These are phyloP conservation scores for Chenopodium formosanum DNA, from an alignment of 148 eudicot genomes.

Conservation along the genomic window DNA sequence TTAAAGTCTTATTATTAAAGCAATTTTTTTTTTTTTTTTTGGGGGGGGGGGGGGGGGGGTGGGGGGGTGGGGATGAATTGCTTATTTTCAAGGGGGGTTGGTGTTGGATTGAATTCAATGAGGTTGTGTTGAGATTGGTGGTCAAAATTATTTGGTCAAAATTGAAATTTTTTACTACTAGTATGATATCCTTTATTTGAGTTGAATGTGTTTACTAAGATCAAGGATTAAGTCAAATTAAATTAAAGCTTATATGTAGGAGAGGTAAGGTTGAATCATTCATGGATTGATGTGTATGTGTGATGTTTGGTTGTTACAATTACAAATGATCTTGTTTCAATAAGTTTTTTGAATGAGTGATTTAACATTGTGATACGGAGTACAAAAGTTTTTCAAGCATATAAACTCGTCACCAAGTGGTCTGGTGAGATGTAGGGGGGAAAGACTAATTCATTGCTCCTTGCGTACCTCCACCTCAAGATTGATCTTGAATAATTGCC, in stretches of 20 bases:
- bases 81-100: neutral
- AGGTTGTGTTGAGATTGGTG: neutral
- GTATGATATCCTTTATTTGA: neutral
- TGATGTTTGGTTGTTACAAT: neutral
- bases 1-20: neutral
- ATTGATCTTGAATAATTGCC: too few relatives aligned
- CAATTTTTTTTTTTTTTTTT: neutral
- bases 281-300: neutral
- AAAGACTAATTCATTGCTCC: too few relatives aligned
- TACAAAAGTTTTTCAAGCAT: too few relatives aligned
- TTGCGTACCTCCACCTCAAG: too few relatives aligned
- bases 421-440: too few relatives aligned
- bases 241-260: neutral
- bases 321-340: too few relatives aligned
- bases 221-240: constrained; percentile 15
- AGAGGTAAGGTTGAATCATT: neutral
- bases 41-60: too few relatives aligned
- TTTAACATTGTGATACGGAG: too few relatives aligned
- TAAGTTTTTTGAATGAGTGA: too few relatives aligned
- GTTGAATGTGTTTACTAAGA: neutral
- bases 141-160: neutral
- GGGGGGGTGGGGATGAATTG: neutral
- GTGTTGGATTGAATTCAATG: neutral
- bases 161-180: neutral
- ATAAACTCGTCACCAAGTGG: too few relatives aligned